Conservation (phyloP, 208 protist species). For the Leishmania martiniquensis region DNA sequence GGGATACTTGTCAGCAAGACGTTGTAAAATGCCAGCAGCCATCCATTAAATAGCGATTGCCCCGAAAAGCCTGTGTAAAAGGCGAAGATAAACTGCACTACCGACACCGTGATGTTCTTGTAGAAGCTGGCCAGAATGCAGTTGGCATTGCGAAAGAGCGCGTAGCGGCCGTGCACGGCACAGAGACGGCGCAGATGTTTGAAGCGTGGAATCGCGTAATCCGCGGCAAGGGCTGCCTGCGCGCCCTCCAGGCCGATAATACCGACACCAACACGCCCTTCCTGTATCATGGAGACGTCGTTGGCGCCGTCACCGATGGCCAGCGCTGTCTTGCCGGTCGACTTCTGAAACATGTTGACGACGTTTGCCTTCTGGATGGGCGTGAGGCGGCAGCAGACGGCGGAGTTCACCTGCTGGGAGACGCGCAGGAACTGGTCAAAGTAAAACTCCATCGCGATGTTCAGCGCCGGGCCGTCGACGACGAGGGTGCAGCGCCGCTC, state of each 20-base stretch:
- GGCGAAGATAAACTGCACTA: slow-evolving; percentile 91
- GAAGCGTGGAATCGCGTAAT: slow-evolving; percentile 96
- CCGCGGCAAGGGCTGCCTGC: slow-evolving; percentile 94
- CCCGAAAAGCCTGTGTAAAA: slow-evolving; percentile 93
- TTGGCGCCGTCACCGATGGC: slow-evolving; percentile 99
- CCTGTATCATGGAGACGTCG: slow-evolving; percentile 97
- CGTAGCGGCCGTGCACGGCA: slow-evolving; percentile 95
- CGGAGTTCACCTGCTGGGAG: slow-evolving; percentile 81
- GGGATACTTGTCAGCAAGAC: slow-evolving; percentile 86
- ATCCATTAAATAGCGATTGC: slow-evolving; percentile 88
- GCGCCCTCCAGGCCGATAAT: slow-evolving; percentile 96
- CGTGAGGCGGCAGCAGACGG: slow-evolving; percentile 91
- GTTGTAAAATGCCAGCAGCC: slow-evolving; percentile 91
- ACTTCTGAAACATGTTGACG: slow-evolving; percentile 91
- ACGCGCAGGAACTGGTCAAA: slow-evolving; percentile 74
- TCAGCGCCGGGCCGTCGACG: slow-evolving; percentile 79
- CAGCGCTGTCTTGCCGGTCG: slow-evolving; percentile 86
- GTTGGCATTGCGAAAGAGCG: slow-evolving; percentile 92
- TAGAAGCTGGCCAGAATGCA: slow-evolving; percentile 97
- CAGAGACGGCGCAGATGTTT: slow-evolving; percentile 93
- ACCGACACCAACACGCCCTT: slow-evolving; percentile 95
- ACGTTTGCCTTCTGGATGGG: slow-evolving; percentile 92
- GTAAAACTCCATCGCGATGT: slow-evolving; percentile 74
- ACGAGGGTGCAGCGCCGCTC: slow-evolving; percentile 76
- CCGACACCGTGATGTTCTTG: slow-evolving; percentile 95